Evolutionary conservation across 495 filamentous ascomycete genomes (phyloP).

Genomic region (Copromyces sp.): DNA sequence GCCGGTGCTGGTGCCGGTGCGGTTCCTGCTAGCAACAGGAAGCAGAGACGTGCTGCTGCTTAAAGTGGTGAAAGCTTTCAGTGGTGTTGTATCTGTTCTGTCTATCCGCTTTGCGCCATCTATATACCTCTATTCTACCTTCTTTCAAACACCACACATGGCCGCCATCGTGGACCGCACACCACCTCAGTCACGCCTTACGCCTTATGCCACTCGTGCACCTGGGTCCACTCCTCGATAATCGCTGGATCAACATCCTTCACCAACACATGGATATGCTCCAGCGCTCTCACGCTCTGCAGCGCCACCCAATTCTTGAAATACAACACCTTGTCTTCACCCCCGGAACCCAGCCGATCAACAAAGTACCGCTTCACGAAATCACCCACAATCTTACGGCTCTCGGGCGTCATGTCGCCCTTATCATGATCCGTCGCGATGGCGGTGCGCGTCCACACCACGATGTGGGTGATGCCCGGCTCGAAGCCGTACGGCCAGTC

Average conservation of each 20-base stretch:
- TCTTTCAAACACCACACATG: too few species aligned
- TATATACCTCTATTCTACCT: background rate
- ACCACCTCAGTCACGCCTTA: background rate
- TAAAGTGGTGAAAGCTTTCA: background rate
- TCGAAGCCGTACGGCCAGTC: conserved; percentile 86
- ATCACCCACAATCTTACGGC: conserved; percentile 45
- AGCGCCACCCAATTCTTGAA: conserved; percentile 91
- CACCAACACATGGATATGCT: conserved; percentile 56
- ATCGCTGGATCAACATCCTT: conserved; percentile 49
- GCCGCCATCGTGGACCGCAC: too few species aligned
- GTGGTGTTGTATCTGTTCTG: background rate
- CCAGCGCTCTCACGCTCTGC: conserved; percentile 75
- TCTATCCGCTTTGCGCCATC: background rate
- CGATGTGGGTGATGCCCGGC: conserved; percentile 60
- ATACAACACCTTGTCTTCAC: conserved; percentile 61
- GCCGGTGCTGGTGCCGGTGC: conserved; percentile 11
- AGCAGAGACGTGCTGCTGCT: conserved; percentile 34
- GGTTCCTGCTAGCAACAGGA: conserved; percentile 36
- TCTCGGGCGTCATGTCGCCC: conserved; percentile 68
- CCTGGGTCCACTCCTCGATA: conserved; percentile 49
- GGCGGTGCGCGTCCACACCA: conserved; percentile 53
- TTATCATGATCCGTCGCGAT: conserved; percentile 44
- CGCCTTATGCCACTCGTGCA: conserved; percentile 26
- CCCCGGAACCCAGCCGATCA: conserved; percentile 39
- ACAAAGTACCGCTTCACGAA: conserved; percentile 65